A percentile compares a stretch with the other conserved stretches of the same genome.
These are phyloP conservation scores for Thozetella sp. DNA, from an alignment of 495 filamentous ascomycete species.

Conservation along the genomic window DNA sequence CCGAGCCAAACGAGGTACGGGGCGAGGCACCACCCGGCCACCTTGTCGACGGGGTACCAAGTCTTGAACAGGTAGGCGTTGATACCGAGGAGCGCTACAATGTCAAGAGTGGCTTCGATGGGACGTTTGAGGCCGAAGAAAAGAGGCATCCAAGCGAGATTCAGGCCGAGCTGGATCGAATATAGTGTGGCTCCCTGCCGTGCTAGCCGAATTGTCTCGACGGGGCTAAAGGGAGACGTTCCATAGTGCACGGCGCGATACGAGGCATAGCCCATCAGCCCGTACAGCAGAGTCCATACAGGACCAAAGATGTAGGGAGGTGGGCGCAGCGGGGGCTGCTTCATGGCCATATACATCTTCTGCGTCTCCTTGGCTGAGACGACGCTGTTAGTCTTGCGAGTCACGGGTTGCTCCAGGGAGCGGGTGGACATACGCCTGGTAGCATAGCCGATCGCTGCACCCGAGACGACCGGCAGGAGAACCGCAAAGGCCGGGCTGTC, in stretches of 20 bases:
- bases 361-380: conserved; percentile 56
- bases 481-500: conserved; percentile 65
- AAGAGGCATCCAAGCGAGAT: conserved; percentile 90
- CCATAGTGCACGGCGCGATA: conserved; percentile 66
- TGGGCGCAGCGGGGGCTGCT: conserved; percentile 79
- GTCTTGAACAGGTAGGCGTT: conserved; percentile 71
- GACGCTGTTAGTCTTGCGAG: conserved; percentile 11
- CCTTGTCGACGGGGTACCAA: conserved; percentile 72
- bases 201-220: conserved; percentile 24
- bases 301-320: conserved; percentile 82
- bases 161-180: conserved; percentile 80
- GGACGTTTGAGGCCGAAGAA: conserved; percentile 79
- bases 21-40: conserved; percentile 70
- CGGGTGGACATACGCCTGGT: conserved; percentile 50
- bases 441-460: conserved; percentile 64
- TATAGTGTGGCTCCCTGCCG: conserved; percentile 75
- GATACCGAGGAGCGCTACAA: conserved; percentile 68
- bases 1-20: conserved; percentile 84
- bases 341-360: conserved; percentile 64
- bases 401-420: not conserved
- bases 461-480: conserved; percentile 67
- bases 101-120: conserved; percentile 73
- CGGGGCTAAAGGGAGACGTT: conserved; percentile 35
- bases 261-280: conserved; percentile 84
- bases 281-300: conserved; percentile 86